Evolutionary conservation across 768 basidiomycete genomes (phyloP), one percentile per base, ranked within the genome.

Genomic region (Cystofilobasidium macerans): DNA sequence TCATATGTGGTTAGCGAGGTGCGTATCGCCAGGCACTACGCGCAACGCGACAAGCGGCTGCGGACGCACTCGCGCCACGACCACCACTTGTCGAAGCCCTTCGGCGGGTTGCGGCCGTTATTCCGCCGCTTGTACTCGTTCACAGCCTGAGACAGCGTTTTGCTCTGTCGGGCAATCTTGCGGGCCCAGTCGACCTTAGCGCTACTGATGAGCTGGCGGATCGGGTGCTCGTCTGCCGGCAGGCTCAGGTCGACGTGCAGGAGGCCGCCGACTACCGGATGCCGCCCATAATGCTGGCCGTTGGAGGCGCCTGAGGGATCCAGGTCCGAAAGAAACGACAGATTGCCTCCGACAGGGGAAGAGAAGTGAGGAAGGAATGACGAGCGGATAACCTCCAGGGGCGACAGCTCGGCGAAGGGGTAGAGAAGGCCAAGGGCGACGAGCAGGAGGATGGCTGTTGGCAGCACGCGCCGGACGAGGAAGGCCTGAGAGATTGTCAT

Each of bases 31-130:
- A 2, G 26, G 13, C 1, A 14, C 38, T 24, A 7, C 20, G 18
- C 0, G 7, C 11, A 6, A 60, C 6, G 24, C 9, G 30, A 60
- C 16, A 26, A 43, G 28, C 18, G 36, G 38, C 26, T 28, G 58
- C 9, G 20, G 24, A 72, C 73, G 62, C 61, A 74, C 74, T 71
- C 61, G 20, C 73, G 71, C 54, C 69, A 73, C 28, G 54, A 61
- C 74, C 74, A 75, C 74, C 74, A 75, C 64, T 71, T 71, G 67
- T 75, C 74, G 60, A 75, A 75, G n/a, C 73, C 74, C 57, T 71
- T 72, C 14, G 74, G 74, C 18, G 74, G 74, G 13, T 53, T 35
- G 54, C 63, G 58, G 3, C 70, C 70, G 24, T 59, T 43, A 59
- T 73, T 71, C 35, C 74, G 65, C 51, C 70, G 66, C 65, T 67